phyloP scores from a whole-genome alignment of 306 rosid genomes.

The Cucumis cinereus region DNA sequence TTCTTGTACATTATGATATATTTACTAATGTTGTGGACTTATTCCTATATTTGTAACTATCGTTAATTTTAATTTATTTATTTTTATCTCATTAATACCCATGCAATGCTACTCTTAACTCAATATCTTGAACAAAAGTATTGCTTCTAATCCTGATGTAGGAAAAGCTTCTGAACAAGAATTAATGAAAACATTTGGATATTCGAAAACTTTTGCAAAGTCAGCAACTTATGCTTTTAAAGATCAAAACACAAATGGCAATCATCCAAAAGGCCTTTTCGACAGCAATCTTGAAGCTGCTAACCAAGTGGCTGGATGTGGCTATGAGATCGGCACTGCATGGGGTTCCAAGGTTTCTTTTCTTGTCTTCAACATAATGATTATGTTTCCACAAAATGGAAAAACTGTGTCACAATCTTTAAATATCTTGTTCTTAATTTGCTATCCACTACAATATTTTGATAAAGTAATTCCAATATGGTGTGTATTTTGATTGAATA shows the following conservation, averaged over 20 bases:
- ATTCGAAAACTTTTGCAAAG: not conserved
- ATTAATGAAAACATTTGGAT: not conserved
- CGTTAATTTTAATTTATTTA: not conserved
- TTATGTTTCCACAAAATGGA: too few relatives aligned
- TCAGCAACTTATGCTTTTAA: not conserved
- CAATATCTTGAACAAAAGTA: not conserved
- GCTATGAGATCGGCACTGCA: not conserved
- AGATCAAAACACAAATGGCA: not conserved
- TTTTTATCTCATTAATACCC: not conserved
- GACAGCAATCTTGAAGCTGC: not conserved
- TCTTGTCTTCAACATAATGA: too few relatives aligned
- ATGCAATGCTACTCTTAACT: not conserved
- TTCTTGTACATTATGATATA: too few relatives aligned
- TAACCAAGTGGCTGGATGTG: not conserved
- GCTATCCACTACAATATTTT: too few relatives aligned
- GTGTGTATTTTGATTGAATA: not conserved
- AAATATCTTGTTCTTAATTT: too few relatives aligned
- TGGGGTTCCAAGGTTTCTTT: conserved; percentile 1
- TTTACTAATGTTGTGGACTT: too few relatives aligned
- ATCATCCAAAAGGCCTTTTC: not conserved
- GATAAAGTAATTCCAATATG: too few relatives aligned
- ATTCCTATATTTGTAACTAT: too few relatives aligned
- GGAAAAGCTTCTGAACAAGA: not conserved
- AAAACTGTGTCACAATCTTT: too few relatives aligned
- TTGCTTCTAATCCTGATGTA: not conserved